Percentiles rank a stretch among this genome's conserved stretches.
Conservation (phyloP, 2,329 filamentous ascomycete species). For the Endoconidiophora polonica region DNA sequence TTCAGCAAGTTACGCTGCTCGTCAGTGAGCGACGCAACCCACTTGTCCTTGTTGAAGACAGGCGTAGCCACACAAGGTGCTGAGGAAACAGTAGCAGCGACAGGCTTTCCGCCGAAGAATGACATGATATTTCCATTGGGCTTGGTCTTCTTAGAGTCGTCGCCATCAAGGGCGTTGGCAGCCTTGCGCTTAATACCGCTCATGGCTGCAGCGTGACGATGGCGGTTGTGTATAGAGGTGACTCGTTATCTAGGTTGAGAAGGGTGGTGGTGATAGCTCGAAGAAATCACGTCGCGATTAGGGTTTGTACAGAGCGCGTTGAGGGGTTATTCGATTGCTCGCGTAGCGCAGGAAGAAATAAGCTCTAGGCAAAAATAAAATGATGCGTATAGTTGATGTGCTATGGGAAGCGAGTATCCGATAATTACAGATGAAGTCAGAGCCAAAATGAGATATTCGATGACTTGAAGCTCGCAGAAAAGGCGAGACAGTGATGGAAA, state of each 20-base stretch:
- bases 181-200: conserved; percentile 52
- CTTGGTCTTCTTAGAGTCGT: conserved; percentile 53
- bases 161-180: conserved; percentile 25
- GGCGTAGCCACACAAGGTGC: conserved; percentile 18
- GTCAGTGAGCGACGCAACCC: conserved; percentile 59
- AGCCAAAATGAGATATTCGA: no score
- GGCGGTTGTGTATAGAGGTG: neutral
- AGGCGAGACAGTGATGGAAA: no score
- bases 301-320: conserved; percentile 1
- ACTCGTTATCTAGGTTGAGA: neutral
- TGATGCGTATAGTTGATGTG: neutral
- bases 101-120: conserved; percentile 65
- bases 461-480: no score
- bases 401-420: neutral
- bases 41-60: conserved; percentile 59
- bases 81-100: conserved; percentile 19
- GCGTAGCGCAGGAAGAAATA: neutral
- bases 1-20: conserved; percentile 73
- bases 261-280: neutral
- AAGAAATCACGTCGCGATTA: neutral
- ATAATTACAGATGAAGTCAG: no score
- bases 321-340: neutral
- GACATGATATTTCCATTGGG: conserved; percentile 67
- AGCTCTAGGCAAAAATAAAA: neutral
- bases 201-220: conserved; percentile 22